Evolutionary conservation across 257 asterid species (phyloP), one percentile per base, ranked within the genome.

Genomic region (Solanum megistacrolobum): DNA sequence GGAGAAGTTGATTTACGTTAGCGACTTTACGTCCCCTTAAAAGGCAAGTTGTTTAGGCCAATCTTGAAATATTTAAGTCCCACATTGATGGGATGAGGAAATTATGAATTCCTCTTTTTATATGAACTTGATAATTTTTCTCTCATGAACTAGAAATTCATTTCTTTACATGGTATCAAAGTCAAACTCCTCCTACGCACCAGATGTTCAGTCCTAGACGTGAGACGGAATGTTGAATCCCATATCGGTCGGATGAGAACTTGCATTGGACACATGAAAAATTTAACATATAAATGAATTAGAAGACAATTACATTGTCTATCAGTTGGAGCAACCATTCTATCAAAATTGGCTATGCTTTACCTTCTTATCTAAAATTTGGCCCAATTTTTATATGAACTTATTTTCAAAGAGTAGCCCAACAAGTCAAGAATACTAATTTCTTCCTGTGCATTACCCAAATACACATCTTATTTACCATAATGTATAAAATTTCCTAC

Each of bases 101-200:
- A 52, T 52, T 52, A 52, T 52, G n/a, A 52, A 52, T 52, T 18
- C 9, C 9, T 6, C 0, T 52, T 52, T 52, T 18, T 52, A 6
- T 52, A 52, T 52, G 9, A 18, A 52, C n/a, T 52, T 52, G n/a
- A 52, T 52, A 52, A 0, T 13, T 46, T 48, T 48, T 48, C 23
- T 52, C 62, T 6, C 62, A 6, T 52, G n/a, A 52, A 18, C 62
- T 52, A 52, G 9, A 52, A 52, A 1, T 18, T 18, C n/a, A 52
- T 52, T 52, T 52, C 10, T 16, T 52, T 52, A 52, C 9, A 18
- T 52, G n/a, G 1, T 52, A 52, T 52, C 23, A 2, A 52, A 52
- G 65, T 6, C 0, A 55, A 0, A 2, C 0, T 55, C n/a, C 0
- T 55, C 4, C 65, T 52, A 52, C 8, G 2, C 65, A 55, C 4